phyloP scores from a whole-genome alignment of 768 basidiomycete genomes.

The Lyophyllum semitale region DNA sequence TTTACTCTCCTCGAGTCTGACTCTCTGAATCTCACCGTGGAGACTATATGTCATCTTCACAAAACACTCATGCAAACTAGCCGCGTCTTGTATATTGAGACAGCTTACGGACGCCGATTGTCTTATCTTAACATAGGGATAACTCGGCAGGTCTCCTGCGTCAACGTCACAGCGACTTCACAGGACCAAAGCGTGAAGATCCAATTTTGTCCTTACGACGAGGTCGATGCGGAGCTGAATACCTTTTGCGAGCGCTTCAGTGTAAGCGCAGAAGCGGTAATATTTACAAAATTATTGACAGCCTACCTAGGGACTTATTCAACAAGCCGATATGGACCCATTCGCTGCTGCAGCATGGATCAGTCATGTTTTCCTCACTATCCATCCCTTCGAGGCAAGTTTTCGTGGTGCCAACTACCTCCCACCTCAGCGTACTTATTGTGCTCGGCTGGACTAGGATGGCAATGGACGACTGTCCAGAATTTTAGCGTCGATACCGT shows the following conservation, averaged over 20 bases:
- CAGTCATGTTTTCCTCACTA: slow-evolving; percentile 15
- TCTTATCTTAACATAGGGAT: slow-evolving; percentile 15
- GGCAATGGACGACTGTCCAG: slow-evolving; percentile 20
- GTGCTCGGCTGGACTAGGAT: slow-evolving; percentile 7
- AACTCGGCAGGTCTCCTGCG: slow-evolving; percentile 13
- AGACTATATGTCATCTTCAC: slow-evolving; percentile 10
- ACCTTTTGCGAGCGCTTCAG: slow-evolving; percentile 19
- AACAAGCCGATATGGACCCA: slow-evolving; percentile 10
- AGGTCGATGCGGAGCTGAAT: slow-evolving; percentile 10
- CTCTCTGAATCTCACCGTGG: slow-evolving; percentile 11
- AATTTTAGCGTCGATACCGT: slow-evolving; percentile 17
- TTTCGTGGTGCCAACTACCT: background rate
- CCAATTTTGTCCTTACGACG: slow-evolving; percentile 19
- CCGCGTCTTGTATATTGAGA: slow-evolving; percentile 5
- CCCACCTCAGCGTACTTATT: background rate
- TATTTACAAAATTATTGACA: background rate
- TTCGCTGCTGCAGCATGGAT: slow-evolving; percentile 22
- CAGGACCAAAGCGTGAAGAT: slow-evolving; percentile 5
- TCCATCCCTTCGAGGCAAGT: slow-evolving; percentile 20
- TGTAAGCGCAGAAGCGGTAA: background rate
- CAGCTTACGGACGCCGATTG: background rate
- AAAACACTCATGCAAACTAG: slow-evolving; percentile 12
- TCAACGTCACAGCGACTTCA: slow-evolving; percentile 10
- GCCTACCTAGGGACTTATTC: slow-evolving; percentile 13
- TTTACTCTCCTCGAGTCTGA: slow-evolving; percentile 1